Evolutionary conservation across 805 yeast genomes (phyloP).

Genomic region (Sugiyamaella americana): DNA sequence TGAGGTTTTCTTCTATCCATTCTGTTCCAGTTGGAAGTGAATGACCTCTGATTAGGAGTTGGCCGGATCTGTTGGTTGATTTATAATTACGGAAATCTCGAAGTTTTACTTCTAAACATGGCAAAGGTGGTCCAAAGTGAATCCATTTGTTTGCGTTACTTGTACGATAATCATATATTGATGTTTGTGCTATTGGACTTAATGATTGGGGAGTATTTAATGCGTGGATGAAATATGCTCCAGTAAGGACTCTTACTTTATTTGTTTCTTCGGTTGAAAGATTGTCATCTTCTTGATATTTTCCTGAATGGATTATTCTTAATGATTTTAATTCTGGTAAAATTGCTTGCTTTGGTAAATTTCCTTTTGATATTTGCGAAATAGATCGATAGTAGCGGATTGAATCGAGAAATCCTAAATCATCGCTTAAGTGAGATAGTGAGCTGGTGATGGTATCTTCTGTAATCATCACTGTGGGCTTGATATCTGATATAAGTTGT

Average conservation of each 20-base stretch:
- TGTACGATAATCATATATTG: slow-evolving; percentile 20
- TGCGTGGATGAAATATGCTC: slow-evolving; percentile 32
- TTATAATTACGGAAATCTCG: slow-evolving; percentile 20
- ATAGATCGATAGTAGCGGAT: slow-evolving; percentile 2
- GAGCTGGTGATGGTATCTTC: slow-evolving; percentile 29
- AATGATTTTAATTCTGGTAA: slow-evolving; percentile 24
- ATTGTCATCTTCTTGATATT: slow-evolving; percentile 11
- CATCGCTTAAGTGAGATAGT: slow-evolving; percentile 23
- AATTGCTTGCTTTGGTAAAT: slow-evolving; percentile 22
- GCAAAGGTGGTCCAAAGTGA: slow-evolving; percentile 28
- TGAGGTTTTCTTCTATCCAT: slow-evolving; percentile 24
- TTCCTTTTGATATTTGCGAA: slow-evolving; percentile 25
- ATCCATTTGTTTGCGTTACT: slow-evolving; percentile 4
- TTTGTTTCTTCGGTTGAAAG: slow-evolving; percentile 22
- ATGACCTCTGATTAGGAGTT: slow-evolving; percentile 25
- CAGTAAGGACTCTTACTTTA: slow-evolving; percentile 30
- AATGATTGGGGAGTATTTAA: slow-evolving; percentile 26
- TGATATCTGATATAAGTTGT: slow-evolving; percentile 16
- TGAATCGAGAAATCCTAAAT: slow-evolving; percentile 14
- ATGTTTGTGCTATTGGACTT: slow-evolving; percentile 34
- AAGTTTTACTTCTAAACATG: slow-evolving; percentile 27
- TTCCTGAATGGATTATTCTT: slow-evolving; percentile 27
- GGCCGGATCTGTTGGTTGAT: slow-evolving; percentile 24
- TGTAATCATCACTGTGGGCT: slow-evolving; percentile 28
- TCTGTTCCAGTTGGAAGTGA: slow-evolving; percentile 15